Evolutionary conservation across 2,329 filamentous ascomycete species (phyloP), one percentile per base, ranked within the genome.

Genomic region (Cercospora beticola): DNA sequence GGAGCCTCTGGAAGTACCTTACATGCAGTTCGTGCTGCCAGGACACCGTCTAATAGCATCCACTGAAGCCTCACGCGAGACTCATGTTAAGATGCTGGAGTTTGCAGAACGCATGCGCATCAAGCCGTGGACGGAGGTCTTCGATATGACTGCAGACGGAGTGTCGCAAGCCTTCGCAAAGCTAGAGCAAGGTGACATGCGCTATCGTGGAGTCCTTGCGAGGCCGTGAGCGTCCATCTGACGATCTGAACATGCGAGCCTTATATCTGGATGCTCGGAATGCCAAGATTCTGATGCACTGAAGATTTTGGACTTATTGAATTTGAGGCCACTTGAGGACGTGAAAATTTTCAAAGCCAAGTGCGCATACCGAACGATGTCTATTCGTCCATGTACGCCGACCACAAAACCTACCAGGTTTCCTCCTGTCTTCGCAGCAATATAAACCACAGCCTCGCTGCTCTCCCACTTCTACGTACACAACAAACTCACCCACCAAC

Each of bases 41-140:
- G 78, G 77, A 5, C 77, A 78, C 58, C 69, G 62, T 10, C 65
- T 79, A 40, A 77, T 78, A 31, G 75, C 77, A 0, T 77, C 75
- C 1, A 79, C 78, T 0, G 76, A 78, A 65, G 76, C 76, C 2
- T 75, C 74, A 5, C 67, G 71, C 12, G 71, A 75, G 67, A 78
- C 77, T 58, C 76, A 78, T 46, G 62, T 75, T 36, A 72, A 79
- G 28, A 84, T 84, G 83, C 75, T 84, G 10, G 77, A 80, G 9
- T 83, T 84, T 69, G 81, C 80, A 1, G 80, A 79, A 2, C 75
- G 75, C 21, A 79, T 83, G 62, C 68, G 74, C 16, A 81, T 84
- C 70, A 80, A 82, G 74, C 82, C 83, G 1, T 80, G 82, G 69
- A 64, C 80, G n/a, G 79, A 83, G 75, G 76, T 79, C 70, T 84